Base-by-base conservation (phyloP, 1,284 basidiomycete species). In the Ceratobasidium sp. region DNA sequence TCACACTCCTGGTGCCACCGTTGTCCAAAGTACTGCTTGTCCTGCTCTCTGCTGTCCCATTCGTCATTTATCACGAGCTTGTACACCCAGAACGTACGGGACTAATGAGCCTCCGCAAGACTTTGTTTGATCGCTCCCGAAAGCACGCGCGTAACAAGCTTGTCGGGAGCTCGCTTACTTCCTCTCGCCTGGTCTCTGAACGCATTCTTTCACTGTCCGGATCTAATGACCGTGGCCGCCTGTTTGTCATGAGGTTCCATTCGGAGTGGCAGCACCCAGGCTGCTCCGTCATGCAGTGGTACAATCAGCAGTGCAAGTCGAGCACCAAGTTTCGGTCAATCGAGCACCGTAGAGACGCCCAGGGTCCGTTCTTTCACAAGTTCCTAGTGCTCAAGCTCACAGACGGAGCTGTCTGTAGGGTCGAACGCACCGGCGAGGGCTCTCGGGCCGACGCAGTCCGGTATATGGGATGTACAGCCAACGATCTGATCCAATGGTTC, bases 361-460 rank as follows among this genome's bases (percentile, higher is more conserved):
- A 69, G 20, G 28, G 42, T 3, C 67, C 42, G 49, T 69, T 51
- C 20, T 53, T 12, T 23, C 67, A 69, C 49, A 18, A 69, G 46
- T 69, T 51, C 51, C 13, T 69, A 6, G 7, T 69, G 0, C 20
- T 69, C 28, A 44, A 53, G 26, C n/a, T 69, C 12, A 20, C 7
- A 9, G 67, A 69, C 46, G 42, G 42, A 5, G 10, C 40, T 18
- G 28, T 53, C 5, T 69, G 49, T 33, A 20, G 67, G 53, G 20
- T 69, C 10, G 67, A 69, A 46, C 67, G 67, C 10, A 49, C 51
- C 46, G 67, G 67, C 4, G 46, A 69, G 5, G 67, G 67, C 0
- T 69, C 67, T 0, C 67, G 67, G 6, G 26, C 42, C 1, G 67
- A 49, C 46, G 49, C 67, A 5, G 15, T 69, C 26, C 44, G 67